Evolutionary conservation across 2,329 filamentous ascomycete genomes (phyloP).

Genomic region (Amesomyces nigricolor): DNA sequence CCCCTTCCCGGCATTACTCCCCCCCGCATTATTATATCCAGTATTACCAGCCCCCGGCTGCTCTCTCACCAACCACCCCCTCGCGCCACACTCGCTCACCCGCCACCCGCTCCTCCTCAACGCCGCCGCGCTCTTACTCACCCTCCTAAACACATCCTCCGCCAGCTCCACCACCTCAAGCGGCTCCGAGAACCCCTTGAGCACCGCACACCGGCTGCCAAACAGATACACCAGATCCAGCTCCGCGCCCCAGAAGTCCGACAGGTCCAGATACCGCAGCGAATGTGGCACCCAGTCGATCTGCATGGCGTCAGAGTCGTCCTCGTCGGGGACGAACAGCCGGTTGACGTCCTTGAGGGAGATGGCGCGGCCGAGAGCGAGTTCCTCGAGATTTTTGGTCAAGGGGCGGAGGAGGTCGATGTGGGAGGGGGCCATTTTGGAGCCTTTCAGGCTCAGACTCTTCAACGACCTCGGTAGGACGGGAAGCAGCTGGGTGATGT

Average conservation of each 20-base stretch:
- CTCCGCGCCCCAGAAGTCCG: constrained; percentile 59
- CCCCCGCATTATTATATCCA: too few relatives aligned
- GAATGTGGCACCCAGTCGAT: constrained; percentile 49
- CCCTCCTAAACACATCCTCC: constrained; percentile 59
- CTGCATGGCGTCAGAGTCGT: constrained; percentile 28
- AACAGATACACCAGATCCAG: constrained; percentile 54
- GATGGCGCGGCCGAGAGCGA: constrained; percentile 65
- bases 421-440: constrained; percentile 61
- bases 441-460: constrained; percentile 71
- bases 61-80: constrained; percentile 57
- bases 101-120: constrained; percentile 62
- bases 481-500: constrained; percentile 61
- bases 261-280: constrained; percentile 71
- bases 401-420: constrained; percentile 58
- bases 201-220: constrained; percentile 47
- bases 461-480: constrained; percentile 60
- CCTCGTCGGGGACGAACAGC: constrained; percentile 52
- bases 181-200: constrained; percentile 56
- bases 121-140: constrained; percentile 58
- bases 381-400: constrained; percentile 68
- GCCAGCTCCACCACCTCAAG: constrained; percentile 72
- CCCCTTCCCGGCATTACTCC: too few relatives aligned
- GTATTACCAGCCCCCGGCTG: background rate
- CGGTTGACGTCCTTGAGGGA: constrained; percentile 59
- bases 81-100: constrained; percentile 58